phyloP scores from a whole-genome alignment of 1,284 basidiomycete species.

The Cryptococcus sp. region DNA sequence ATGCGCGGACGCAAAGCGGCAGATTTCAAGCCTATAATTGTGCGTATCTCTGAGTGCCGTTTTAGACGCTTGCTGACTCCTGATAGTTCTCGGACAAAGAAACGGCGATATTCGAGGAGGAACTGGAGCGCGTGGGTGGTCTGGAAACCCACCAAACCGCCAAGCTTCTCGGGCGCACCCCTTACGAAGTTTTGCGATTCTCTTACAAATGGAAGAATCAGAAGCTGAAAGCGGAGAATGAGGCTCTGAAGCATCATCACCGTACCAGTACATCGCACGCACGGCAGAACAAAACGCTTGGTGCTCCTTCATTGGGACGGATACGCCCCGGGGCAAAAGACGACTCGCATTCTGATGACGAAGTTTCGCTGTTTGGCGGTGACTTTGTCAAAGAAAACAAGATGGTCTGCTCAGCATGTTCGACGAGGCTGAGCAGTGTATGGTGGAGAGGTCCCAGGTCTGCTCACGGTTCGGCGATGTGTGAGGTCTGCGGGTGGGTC shows the following conservation, averaged over 20 bases:
- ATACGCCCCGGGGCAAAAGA: constrained; percentile 43
- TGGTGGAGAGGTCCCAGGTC: constrained; percentile 89
- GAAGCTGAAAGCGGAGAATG: constrained; percentile 49
- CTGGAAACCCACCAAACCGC: constrained; percentile 47
- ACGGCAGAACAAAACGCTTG: constrained; percentile 46
- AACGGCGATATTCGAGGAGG: constrained; percentile 38
- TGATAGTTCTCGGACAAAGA: constrained; percentile 40
- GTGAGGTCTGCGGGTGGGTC: constrained; percentile 70
- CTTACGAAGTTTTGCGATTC: constrained; percentile 49
- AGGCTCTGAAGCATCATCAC: constrained; percentile 45
- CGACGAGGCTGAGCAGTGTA: constrained; percentile 67
- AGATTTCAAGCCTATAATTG: constrained; percentile 40
- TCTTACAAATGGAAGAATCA: constrained; percentile 54
- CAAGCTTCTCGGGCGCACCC: constrained; percentile 39
- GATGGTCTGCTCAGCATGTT: constrained; percentile 68
- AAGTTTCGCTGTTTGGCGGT: constrained; percentile 44
- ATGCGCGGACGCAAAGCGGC: constrained; percentile 31
- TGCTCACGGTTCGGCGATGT: constrained; percentile 67
- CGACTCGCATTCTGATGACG: constrained; percentile 58
- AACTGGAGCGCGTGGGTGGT: constrained; percentile 47
- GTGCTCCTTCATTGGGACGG: constrained; percentile 43
- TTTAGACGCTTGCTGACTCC: neutral
- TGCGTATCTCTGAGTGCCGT: constrained; percentile 15
- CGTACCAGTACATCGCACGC: constrained; percentile 41
- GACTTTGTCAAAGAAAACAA: constrained; percentile 22